Evolutionary conservation across 208 protist genomes (phyloP).

Genomic region (Kentomonas sorsogonicus): DNA sequence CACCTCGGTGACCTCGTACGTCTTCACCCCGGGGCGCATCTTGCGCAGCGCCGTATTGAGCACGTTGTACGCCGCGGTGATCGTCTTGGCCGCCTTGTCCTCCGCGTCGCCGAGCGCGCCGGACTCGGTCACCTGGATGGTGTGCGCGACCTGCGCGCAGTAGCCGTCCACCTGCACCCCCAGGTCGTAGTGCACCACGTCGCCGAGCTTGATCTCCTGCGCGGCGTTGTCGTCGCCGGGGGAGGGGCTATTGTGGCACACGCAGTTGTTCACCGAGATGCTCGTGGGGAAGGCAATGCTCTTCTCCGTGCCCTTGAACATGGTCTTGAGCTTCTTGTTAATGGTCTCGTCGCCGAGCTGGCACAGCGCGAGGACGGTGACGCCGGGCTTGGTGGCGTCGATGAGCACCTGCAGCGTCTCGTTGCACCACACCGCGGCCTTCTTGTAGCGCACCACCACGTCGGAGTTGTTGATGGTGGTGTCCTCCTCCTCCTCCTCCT

Average conservation of each 20-base stretch:
- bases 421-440: constrained; percentile 94
- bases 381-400: constrained; percentile 79
- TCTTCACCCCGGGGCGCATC: constrained; percentile 80
- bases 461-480: constrained; percentile 92
- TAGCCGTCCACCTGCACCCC: constrained; percentile 98
- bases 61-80: constrained; percentile 94
- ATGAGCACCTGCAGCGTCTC: constrained; percentile 89
- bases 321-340: constrained; percentile 77
- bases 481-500: constrained; percentile 90
- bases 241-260: constrained; percentile 97
- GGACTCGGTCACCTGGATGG: constrained; percentile 89
- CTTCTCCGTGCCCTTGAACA: constrained; percentile 94
- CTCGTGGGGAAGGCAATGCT: constrained; percentile 99
- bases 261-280: constrained; percentile 97
- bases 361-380: constrained; percentile 82
- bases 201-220: constrained; percentile 81
- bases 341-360: constrained; percentile 86
- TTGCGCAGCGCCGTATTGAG: constrained; percentile 89
- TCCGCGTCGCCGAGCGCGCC: constrained; percentile 66
- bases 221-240: constrained; percentile 66
- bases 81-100: constrained; percentile 90
- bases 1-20: constrained; percentile 91
- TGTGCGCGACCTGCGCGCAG: constrained; percentile 95
- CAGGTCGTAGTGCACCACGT: constrained; percentile 98
- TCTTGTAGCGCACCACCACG: constrained; percentile 96